Conservation (phyloP, 108 stramenopile genomes). For the Asterionellopsis glacialis region DNA sequence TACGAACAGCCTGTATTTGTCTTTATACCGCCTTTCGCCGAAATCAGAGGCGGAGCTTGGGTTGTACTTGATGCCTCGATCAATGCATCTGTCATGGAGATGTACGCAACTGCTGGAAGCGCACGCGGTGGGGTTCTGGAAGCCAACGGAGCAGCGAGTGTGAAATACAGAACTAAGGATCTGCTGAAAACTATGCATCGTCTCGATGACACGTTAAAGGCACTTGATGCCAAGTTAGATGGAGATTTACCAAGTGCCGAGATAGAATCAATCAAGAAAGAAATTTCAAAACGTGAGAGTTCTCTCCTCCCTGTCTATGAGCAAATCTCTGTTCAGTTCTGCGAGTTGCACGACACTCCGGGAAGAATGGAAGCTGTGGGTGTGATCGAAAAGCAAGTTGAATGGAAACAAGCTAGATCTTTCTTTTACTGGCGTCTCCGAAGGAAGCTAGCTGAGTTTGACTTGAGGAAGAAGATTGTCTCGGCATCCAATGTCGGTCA, state of each 20-base stretch:
- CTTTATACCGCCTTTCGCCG: conserved; percentile 98
- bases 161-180: conserved; percentile 96
- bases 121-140: conserved; percentile 97
- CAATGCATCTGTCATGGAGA: conserved; percentile 97
- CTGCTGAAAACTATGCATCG: conserved; percentile 91
- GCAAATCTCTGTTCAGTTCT: conserved; percentile 97
- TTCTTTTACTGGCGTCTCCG: conserved; percentile 98
- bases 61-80: conserved; percentile 99
- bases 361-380: conserved; percentile 99
- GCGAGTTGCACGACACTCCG: conserved; percentile 99
- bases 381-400: conserved; percentile 89
- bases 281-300: conserved; percentile 62
- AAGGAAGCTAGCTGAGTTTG: conserved; percentile 96
- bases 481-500: conserved; percentile 78
- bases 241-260: conserved; percentile 26
- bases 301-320: conserved; percentile 88
- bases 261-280: conserved; percentile 33
- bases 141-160: conserved; percentile 94
- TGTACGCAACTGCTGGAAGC: conserved; percentile 86
- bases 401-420: conserved; percentile 84
- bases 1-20: conserved; percentile 98
- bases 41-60: conserved; percentile 99
- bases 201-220: conserved; percentile 78
- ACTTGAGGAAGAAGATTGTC: conserved; percentile 81
- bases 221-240: conserved; percentile 67